Conservation (phyloP, 768 basidiomycete genomes). For the Rhodotorula paludigena region DNA sequence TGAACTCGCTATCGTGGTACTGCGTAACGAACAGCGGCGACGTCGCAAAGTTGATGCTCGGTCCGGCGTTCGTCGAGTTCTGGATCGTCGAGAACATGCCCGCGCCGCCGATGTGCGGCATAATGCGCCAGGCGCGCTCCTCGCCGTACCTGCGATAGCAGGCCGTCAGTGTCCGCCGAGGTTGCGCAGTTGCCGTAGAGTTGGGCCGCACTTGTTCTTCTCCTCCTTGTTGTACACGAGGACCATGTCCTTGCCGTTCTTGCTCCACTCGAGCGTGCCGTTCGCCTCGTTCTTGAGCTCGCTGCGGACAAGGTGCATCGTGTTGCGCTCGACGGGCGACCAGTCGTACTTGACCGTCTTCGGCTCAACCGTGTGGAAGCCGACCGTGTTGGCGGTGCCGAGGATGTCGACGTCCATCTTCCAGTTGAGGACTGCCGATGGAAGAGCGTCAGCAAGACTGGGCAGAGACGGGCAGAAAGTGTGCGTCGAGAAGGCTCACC, state of each 20-base stretch:
- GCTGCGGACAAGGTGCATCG: constrained; percentile 41
- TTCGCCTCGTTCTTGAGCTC: constrained; percentile 38
- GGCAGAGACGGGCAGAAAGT: neutral
- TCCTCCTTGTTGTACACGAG: constrained; percentile 46
- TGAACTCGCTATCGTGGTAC: constrained; percentile 43
- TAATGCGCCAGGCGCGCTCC: constrained; percentile 45
- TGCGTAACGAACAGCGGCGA: constrained; percentile 44
- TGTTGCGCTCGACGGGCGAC: constrained; percentile 36
- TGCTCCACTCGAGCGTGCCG: constrained; percentile 42
- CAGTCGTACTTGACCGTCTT: constrained; percentile 34
- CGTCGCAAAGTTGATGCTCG: constrained; percentile 40
- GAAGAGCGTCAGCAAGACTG: no score
- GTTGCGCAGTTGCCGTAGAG: no score
- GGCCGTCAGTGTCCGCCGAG: no score
- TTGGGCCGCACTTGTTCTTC: constrained; percentile 44
- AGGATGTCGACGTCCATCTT: constrained; percentile 40
- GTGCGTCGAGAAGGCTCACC: constrained; percentile 10
- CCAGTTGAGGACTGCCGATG: constrained; percentile 23
- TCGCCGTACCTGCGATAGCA: constrained; percentile 41
- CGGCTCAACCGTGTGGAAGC: constrained; percentile 37
- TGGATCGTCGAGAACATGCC: constrained; percentile 43
- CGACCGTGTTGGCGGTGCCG: constrained; percentile 41
- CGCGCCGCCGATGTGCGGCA: constrained; percentile 32
- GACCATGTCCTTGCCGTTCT: constrained; percentile 39
- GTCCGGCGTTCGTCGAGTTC: constrained; percentile 44